Percentiles rank a stretch among this genome's conserved stretches.
Conservation (phyloP, 2,329 filamentous ascomycete species). For the Aureobasidium lini region DNA sequence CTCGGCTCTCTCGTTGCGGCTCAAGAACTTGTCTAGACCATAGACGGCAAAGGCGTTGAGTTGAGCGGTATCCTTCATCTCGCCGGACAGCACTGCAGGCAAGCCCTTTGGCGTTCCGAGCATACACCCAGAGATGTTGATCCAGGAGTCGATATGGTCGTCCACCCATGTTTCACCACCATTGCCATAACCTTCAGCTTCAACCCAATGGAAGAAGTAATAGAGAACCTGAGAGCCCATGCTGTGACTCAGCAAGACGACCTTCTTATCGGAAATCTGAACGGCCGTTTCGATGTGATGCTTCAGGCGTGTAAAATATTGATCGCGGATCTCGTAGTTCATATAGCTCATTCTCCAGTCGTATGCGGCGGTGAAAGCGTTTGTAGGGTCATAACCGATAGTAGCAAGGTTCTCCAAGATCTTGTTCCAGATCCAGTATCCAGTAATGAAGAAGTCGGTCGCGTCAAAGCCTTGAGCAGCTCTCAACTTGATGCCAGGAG, state of each 20-base stretch:
- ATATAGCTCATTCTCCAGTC: constrained; percentile 90
- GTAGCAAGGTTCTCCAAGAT: constrained; percentile 95
- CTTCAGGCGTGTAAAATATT: constrained; percentile 89
- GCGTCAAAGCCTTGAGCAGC: constrained; percentile 96
- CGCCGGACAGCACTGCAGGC: constrained; percentile 83
- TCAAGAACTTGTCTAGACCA: constrained; percentile 90
- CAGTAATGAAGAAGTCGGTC: constrained; percentile 83
- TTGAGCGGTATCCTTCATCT: constrained; percentile 98
- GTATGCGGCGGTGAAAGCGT: constrained; percentile 62
- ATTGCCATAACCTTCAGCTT: constrained; percentile 65
- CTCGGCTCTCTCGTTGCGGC: constrained; percentile 80
- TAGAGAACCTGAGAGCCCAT: constrained; percentile 96
- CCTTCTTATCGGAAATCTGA: constrained; percentile 66
- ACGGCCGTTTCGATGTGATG: constrained; percentile 80
- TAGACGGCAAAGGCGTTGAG: constrained; percentile 95
- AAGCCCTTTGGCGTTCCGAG: constrained; percentile 87
- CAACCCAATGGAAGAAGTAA: constrained; percentile 77
- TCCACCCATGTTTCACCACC: constrained; percentile 89
- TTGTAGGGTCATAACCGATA: constrained; percentile 87
- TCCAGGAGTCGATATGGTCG: constrained; percentile 83
- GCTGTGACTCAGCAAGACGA: constrained; percentile 82
- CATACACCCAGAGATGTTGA: constrained; percentile 98
- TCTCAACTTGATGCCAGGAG: constrained; percentile 79
- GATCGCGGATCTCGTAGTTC: constrained; percentile 83
- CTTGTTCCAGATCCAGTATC: constrained; percentile 99